phyloP scores from a whole-genome alignment of 768 basidiomycete genomes.

The Pleurotus tuber-regium region DNA sequence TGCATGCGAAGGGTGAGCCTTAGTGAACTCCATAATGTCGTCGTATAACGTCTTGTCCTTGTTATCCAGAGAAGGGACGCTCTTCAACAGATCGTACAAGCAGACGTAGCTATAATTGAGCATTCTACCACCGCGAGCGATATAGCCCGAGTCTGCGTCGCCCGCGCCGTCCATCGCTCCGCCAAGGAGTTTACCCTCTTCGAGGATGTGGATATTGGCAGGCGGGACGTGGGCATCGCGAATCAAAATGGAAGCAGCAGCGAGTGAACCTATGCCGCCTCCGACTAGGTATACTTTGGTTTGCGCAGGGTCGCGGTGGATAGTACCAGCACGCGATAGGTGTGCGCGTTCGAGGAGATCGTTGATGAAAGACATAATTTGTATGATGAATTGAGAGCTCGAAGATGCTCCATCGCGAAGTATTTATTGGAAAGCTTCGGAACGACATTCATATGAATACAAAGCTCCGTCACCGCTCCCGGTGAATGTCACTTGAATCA shows the following conservation, averaged over 20 bases:
- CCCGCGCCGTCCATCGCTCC: constrained; percentile 6
- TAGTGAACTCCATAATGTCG: constrained; percentile 8
- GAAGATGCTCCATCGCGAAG: too few relatives aligned
- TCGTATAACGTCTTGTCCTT: constrained; percentile 2
- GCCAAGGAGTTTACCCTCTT: constrained; percentile 1
- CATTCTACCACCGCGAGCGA: constrained; percentile 5
- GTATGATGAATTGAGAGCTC: too few relatives aligned
- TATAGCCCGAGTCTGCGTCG: not conserved
- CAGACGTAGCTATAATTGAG: constrained; percentile 7
- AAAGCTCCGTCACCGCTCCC: too few relatives aligned
- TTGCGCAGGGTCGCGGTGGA: not conserved
- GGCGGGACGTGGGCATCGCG: constrained; percentile 6
- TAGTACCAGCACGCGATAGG: not conserved
- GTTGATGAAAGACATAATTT: not conserved
- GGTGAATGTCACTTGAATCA: too few relatives aligned
- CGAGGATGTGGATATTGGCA: constrained; percentile 3
- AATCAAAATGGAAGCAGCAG: constrained; percentile 2
- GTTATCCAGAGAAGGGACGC: constrained; percentile 4
- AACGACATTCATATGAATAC: too few relatives aligned
- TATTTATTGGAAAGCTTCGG: too few relatives aligned
- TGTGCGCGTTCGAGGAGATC: constrained; percentile 1
- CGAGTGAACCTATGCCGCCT: constrained; percentile 4
- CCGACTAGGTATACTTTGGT: constrained; percentile 5
- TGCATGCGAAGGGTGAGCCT: constrained; percentile 3
- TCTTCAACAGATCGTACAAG: constrained; percentile 3